Evolutionary conservation across 305 asterid species (phyloP).

Genomic region (Caryopteris hybrid): DNA sequence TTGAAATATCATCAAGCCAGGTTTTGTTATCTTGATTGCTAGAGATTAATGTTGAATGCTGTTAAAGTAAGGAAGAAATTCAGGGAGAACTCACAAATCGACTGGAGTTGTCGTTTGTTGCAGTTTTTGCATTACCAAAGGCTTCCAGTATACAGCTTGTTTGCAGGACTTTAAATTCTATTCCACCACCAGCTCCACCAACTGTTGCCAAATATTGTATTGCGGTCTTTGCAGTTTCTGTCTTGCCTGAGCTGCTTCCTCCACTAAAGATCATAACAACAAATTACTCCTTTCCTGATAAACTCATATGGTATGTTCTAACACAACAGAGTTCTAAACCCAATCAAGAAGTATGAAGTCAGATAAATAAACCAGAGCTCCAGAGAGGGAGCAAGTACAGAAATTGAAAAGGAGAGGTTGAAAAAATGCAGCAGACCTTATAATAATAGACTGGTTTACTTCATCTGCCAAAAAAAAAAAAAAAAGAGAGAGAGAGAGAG

Average conservation of each 20-base stretch:
- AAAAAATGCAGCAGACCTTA: slow-evolving; percentile 57
- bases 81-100: slow-evolving; percentile 75
- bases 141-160: slow-evolving; percentile 84
- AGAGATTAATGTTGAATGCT: slow-evolving; percentile 4
- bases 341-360: not conserved
- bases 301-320: not conserved
- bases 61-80: slow-evolving; percentile 15
- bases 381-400: slow-evolving; percentile 10
- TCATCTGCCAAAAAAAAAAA: slow-evolving; percentile 53
- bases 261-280: slow-evolving; percentile 54
- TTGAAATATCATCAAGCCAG: slow-evolving; percentile 13
- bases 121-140: slow-evolving; percentile 96
- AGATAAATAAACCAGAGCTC: slow-evolving; percentile 10
- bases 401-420: slow-evolving; percentile 16
- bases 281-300: slow-evolving; percentile 13
- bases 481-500: slow-evolving; percentile 12
- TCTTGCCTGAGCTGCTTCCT: slow-evolving; percentile 97
- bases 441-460: slow-evolving; percentile 75
- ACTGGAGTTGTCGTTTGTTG: slow-evolving; percentile 75
- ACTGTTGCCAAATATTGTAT: slow-evolving; percentile 79
- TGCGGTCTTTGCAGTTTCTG: slow-evolving; percentile 83
- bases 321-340: slow-evolving; percentile 6
- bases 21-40: not conserved
- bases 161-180: slow-evolving; percentile 72
- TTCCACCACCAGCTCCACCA: slow-evolving; percentile 61